phyloP scores from a whole-genome alignment of 2,329 filamentous ascomycete species.

The Elsinoe perseae region DNA sequence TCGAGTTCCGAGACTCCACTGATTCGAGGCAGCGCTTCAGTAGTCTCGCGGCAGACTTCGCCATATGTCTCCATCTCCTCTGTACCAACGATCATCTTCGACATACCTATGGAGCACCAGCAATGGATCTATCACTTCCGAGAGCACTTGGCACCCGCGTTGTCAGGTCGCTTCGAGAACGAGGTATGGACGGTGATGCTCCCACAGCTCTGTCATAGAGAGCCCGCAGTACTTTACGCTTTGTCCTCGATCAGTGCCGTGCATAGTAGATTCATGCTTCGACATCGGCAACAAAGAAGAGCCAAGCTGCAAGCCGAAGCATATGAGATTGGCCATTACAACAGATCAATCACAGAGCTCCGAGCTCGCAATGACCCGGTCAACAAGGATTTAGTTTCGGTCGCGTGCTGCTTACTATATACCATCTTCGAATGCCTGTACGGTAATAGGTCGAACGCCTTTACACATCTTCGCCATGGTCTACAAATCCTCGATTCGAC shows the following conservation, averaged over 20 bases:
- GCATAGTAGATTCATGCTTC: conserved; percentile 22
- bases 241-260: conserved; percentile 28
- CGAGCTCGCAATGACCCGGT: conserved; percentile 18
- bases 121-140: conserved; percentile 24
- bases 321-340: conserved; percentile 26
- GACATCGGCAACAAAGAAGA: background rate
- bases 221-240: conserved; percentile 28
- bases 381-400: conserved; percentile 14
- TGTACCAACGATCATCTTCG: background rate
- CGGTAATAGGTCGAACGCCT: conserved; percentile 26
- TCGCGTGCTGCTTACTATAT: conserved; percentile 28
- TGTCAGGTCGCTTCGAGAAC: conserved; percentile 23
- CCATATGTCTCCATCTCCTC: background rate
- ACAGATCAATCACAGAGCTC: conserved; percentile 27
- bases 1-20: background rate
- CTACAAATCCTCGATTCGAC: conserved; percentile 21
- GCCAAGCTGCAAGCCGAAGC: background rate
- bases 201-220: conserved; percentile 26
- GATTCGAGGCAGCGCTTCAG: background rate
- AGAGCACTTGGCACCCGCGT: conserved; percentile 20
- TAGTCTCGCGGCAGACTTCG: background rate
- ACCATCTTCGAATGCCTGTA: conserved; percentile 30
- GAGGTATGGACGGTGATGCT: conserved; percentile 28
- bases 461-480: conserved; percentile 29
- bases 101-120: background rate